Evolutionary conservation across 352 stramenopile species (phyloP).

Genomic region (Pythium chondricola): DNA sequence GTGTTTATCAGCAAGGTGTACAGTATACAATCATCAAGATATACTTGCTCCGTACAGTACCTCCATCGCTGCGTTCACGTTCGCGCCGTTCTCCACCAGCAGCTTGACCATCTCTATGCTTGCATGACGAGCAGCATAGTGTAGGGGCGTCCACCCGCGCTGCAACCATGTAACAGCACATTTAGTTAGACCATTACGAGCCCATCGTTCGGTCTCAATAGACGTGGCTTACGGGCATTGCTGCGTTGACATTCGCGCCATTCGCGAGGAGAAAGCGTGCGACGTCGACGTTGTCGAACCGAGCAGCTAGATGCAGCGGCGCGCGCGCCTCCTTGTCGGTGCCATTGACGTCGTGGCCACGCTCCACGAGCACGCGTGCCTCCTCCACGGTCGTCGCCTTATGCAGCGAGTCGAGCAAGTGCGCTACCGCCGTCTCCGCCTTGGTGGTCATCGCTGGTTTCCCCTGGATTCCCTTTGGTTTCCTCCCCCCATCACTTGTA

Average conservation of each 20-base stretch:
- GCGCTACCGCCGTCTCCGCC: too few relatives aligned
- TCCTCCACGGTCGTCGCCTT: background rate
- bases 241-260: constrained; percentile 7
- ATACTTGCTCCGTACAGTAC: too few relatives aligned
- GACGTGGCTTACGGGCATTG: constrained; percentile 8
- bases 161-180: background rate
- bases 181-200: background rate
- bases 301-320: background rate
- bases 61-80: constrained; percentile 15
- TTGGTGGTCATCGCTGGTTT: too few relatives aligned
- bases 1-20: too few relatives aligned
- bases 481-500: too few relatives aligned
- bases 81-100: background rate
- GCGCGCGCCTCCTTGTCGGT: background rate
- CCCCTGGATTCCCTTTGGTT: too few relatives aligned
- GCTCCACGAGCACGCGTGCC: background rate
- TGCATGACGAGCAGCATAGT: background rate
- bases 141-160: background rate
- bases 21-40: too few relatives aligned
- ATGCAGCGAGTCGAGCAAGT: too few relatives aligned
- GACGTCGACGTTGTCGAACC: background rate
- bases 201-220: background rate
- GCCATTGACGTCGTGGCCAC: background rate
- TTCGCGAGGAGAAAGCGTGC: background rate
- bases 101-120: background rate